These are phyloP conservation scores for Juncus inflexus DNA, from an alignment of 176 grass and related monocot species.

Conservation along the genomic window DNA sequence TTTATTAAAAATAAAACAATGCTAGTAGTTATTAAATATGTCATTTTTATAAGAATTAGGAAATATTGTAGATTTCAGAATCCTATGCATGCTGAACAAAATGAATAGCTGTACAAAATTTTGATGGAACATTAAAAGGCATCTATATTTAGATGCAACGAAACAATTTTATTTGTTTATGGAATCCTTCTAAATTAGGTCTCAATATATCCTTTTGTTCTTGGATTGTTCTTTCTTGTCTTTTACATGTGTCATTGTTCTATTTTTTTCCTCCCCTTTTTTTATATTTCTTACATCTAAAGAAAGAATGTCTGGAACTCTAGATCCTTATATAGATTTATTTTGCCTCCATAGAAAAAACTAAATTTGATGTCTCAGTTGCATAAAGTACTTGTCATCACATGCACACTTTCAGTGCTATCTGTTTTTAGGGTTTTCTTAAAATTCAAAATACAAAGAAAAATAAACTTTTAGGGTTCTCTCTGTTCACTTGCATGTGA, in stretches of 20 bases:
- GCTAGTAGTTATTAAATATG: too few relatives aligned
- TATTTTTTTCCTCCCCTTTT: constrained; percentile 8
- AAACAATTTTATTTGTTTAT: constrained; percentile 13
- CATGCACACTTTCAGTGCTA: constrained; percentile 2
- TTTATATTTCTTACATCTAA: not conserved
- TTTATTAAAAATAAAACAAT: too few relatives aligned
- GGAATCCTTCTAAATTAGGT: too few relatives aligned
- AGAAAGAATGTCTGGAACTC: not conserved
- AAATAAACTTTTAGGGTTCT: constrained; percentile 23
- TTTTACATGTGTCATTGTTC: constrained; percentile 6
- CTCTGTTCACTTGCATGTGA: constrained; percentile 9
- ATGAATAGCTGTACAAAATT: too few relatives aligned
- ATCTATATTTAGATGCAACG: not conserved
- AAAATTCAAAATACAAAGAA: too few relatives aligned
- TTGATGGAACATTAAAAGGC: not conserved
- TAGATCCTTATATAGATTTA: too few relatives aligned
- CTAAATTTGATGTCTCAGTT: too few relatives aligned
- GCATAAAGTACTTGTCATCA: too few relatives aligned
- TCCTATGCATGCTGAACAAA: too few relatives aligned
- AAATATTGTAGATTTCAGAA: too few relatives aligned
- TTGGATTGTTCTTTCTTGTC: constrained; percentile 25
- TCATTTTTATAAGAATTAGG: too few relatives aligned
- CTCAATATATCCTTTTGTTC: not conserved
- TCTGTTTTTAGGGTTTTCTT: constrained; percentile 15
- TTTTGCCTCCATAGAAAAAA: too few relatives aligned